Conservation (phyloP, 169 alveolate species). For the Besnoitia besnoiti region DNA sequence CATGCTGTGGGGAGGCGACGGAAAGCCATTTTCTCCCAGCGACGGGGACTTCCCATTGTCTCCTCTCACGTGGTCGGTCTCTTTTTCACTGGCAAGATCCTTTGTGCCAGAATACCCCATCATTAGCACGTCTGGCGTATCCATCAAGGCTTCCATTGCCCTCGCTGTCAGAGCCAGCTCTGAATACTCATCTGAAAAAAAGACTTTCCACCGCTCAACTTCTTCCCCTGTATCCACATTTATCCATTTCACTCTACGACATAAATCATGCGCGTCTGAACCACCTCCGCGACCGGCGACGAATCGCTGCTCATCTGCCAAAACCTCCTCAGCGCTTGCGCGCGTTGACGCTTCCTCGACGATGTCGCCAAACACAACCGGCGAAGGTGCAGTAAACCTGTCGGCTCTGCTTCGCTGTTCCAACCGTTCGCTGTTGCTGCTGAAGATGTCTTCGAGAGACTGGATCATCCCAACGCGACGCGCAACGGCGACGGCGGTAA, state of each 20-base stretch:
- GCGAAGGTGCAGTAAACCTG: neutral
- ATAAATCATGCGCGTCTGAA: neutral
- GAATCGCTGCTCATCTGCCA: neutral
- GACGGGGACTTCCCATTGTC: neutral
- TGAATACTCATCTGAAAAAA: constrained; percentile 7
- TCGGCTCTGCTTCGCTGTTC: neutral
- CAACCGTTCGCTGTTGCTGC: neutral
- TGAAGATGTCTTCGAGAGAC: neutral
- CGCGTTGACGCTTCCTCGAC: neutral
- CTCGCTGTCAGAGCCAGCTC: constrained; percentile 39
- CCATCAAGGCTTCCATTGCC: constrained; percentile 21
- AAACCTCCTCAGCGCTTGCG: neutral
- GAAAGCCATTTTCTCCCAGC: neutral
- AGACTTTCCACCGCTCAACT: constrained; percentile 10
- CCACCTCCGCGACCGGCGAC: neutral
- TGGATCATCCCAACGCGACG: constrained; percentile 28
- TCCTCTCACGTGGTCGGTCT: neutral
- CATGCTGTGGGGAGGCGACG: neutral
- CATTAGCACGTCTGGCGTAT: constrained; percentile 26
- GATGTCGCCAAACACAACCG: neutral
- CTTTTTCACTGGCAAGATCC: neutral
- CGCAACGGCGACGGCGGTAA: constrained; percentile 55
- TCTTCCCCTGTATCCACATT: constrained; percentile 45
- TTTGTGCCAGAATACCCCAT: neutral
- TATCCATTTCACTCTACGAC: constrained; percentile 26